Conservation (phyloP, 169 alveolate genomes). For the Plasmodium vivax region DNA sequence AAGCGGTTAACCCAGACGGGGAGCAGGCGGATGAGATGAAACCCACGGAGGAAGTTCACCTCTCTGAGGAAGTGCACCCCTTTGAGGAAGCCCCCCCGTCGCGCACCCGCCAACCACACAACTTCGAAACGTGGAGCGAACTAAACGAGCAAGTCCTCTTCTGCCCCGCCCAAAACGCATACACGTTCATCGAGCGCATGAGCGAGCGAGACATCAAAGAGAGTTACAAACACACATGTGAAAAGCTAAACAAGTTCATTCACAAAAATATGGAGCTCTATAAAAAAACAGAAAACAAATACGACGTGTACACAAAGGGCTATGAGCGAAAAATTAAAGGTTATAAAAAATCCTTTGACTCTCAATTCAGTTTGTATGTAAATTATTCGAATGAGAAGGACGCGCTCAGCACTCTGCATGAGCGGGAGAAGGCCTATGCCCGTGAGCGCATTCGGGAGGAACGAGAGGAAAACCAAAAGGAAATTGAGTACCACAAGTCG, state of each 20-base stretch:
- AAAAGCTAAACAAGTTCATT: constrained; percentile 25
- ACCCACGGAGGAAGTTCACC: too few relatives aligned
- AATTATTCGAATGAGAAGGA: constrained; percentile 45
- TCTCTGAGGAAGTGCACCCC: background rate
- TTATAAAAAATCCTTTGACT: constrained; percentile 68
- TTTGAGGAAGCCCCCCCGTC: background rate
- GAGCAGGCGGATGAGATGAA: background rate
- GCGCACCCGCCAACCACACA: background rate
- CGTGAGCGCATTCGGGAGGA: constrained; percentile 47
- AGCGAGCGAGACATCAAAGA: constrained; percentile 56
- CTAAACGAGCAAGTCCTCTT: constrained; percentile 41
- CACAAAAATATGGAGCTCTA: constrained; percentile 27
- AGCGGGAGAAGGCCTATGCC: constrained; percentile 56
- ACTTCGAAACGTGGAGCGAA: background rate
- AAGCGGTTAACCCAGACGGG: background rate
- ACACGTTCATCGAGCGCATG: constrained; percentile 20
- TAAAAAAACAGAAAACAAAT: constrained; percentile 43
- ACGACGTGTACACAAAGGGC: constrained; percentile 57
- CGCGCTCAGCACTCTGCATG: constrained; percentile 33
- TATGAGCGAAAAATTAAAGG: constrained; percentile 52
- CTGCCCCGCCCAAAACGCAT: constrained; percentile 72
- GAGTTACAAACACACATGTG: constrained; percentile 41
- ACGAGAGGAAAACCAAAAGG: constrained; percentile 61
- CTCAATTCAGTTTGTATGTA: constrained; percentile 13
- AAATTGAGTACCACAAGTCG: constrained; percentile 70